Percentiles rank a stretch among this genome's conserved stretches.
Evolutionary conservation across 2,329 filamentous ascomycete genomes (phyloP).

Genomic region (Arthroderma uncinatum): DNA sequence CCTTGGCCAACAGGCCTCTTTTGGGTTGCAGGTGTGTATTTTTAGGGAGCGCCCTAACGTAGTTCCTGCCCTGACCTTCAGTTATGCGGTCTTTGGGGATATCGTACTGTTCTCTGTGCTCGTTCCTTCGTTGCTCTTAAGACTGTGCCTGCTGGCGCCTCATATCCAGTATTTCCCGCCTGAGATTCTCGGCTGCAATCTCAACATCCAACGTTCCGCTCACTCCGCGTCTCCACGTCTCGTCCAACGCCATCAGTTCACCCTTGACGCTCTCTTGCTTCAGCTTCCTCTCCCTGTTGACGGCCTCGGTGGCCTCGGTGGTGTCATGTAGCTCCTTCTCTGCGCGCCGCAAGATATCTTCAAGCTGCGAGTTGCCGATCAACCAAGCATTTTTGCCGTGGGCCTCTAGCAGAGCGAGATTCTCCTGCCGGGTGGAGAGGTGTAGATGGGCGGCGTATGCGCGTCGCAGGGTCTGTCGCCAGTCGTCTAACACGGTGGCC

Average conservation of each 20-base stretch:
- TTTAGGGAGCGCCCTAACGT: not conserved
- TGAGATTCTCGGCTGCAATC: slow-evolving; percentile 64
- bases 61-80: too few relatives aligned
- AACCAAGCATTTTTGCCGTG: slow-evolving; percentile 90
- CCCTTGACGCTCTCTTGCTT: slow-evolving; percentile 60
- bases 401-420: slow-evolving; percentile 63
- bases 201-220: slow-evolving; percentile 76
- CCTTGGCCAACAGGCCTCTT: not conserved
- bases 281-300: slow-evolving; percentile 58
- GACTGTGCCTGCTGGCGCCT: slow-evolving; percentile 33
- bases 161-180: slow-evolving; percentile 54
- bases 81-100: not conserved
- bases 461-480: slow-evolving; percentile 42
- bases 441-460: slow-evolving; percentile 51
- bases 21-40: not conserved
- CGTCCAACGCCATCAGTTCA: slow-evolving; percentile 63
- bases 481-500: slow-evolving; percentile 32
- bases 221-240: slow-evolving; percentile 68
- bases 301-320: slow-evolving; percentile 58
- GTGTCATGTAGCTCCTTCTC: slow-evolving; percentile 63
- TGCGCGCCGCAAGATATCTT: slow-evolving; percentile 55
- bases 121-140: not conserved
- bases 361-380: slow-evolving; percentile 67
- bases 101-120: not conserved
- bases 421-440: slow-evolving; percentile 44